phyloP scores from a whole-genome alignment of 2,329 filamentous ascomycete species.

The Myotisia sp. region DNA sequence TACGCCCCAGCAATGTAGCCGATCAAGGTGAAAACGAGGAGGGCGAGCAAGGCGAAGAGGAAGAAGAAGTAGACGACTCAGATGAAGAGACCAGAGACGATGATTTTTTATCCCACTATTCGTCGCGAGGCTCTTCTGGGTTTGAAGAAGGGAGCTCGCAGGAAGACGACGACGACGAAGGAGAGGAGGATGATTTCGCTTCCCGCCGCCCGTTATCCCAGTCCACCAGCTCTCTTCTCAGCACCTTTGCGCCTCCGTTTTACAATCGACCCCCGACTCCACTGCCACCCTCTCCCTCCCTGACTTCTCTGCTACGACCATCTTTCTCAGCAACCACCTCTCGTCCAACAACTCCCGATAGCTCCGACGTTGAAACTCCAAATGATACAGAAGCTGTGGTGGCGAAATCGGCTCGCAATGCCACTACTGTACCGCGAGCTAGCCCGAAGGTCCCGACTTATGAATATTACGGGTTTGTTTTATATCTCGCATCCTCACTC shows the following conservation, averaged over 20 bases:
- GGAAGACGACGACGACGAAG: constrained; percentile 11
- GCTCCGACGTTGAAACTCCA: constrained; percentile 65
- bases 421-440: constrained; percentile 60
- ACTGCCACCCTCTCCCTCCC: constrained; percentile 75
- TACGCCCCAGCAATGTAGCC: background rate
- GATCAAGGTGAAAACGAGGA: constrained; percentile 10
- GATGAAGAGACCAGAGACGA: too few relatives aligned
- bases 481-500: constrained; percentile 78
- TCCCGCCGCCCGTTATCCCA: constrained; percentile 28
- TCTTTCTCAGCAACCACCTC: constrained; percentile 54
- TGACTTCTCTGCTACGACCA: constrained; percentile 76
- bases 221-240: constrained; percentile 29
- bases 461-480: constrained; percentile 96
- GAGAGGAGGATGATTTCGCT: constrained; percentile 18
- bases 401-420: constrained; percentile 44
- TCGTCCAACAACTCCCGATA: constrained; percentile 84
- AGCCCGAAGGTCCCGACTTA: constrained; percentile 95
- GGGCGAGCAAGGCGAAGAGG: constrained; percentile 19
- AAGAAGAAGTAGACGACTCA: constrained; percentile 12
- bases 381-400: constrained; percentile 48
- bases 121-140: constrained; percentile 1
- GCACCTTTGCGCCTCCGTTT: constrained; percentile 64
- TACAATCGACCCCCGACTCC: constrained; percentile 95
- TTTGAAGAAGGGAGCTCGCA: constrained; percentile 13
- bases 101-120: constrained; percentile 35